Base-by-base conservation (phyloP, 805 yeast genomes). In the Blastobotrys mokoenaii region DNA sequence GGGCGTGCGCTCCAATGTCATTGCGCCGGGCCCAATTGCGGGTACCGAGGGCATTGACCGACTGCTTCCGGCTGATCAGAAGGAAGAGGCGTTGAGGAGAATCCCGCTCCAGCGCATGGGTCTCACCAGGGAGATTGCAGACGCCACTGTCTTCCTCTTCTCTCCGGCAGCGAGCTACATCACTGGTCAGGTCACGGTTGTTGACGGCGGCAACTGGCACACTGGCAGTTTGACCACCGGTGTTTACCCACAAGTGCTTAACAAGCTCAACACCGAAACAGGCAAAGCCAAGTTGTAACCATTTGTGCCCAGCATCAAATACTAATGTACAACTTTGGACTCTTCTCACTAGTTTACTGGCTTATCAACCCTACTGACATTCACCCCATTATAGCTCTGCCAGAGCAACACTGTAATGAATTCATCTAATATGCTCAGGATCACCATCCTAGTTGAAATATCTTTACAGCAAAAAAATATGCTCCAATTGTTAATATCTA, bases 191-290 rank as follows among this genome's bases (percentile, higher is more conserved):
- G 69, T 80, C 12, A 72, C 77, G 33, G 82, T 86, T 14, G 96
- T 90, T 3, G 97, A 89, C 65, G 97, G 97, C 43, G 97, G 82
- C 1, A 71, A 76, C 47, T 88, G 97, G 96, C 95, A 86, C 59
- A 68, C 55, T 11, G 48, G 44, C 14, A 12, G 16, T 15, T 11
- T 30, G 3, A 5, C 38, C 9, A n/a, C 40, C 30, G 29, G 33
- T 15, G 5, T 30, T 35, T 43, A 43, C 32, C 45, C 45, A 17
- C 29, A 37, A 10, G 6, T 16, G 17, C 15, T 41, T 12, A 32
- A 12, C 33, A 7, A n/a, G 12, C 32, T 20, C 9, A 38, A 38
- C 30, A n/a, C 9, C 11, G 31, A 15, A 6, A 27, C 17, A 3
- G 32, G 33, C 18, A 38, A 25, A 4, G 27, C 7, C 27, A 22